Base-by-base conservation (phyloP, 1,139 yeast genomes). In the Diutina neorugosa region DNA sequence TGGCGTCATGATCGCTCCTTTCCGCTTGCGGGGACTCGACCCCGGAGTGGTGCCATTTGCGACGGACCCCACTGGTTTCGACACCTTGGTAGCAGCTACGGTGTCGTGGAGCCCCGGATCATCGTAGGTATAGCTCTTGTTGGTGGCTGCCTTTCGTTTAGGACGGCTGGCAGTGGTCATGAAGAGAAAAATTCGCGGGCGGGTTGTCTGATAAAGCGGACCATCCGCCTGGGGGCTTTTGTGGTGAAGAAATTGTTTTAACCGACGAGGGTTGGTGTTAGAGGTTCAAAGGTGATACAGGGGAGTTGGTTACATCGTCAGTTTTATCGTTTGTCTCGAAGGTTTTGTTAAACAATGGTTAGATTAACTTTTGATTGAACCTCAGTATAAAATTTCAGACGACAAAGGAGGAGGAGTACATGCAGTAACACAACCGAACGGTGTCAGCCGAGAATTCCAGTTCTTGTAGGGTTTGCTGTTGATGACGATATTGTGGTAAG, bases 81-180 rank as follows among this genome's bases (percentile, higher is more conserved):
- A 21, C 44, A 43, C 27, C 18, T 42, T 14, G 52, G 40, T 7
- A 5, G 52, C n/a, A 23, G 51, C 19, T 21, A 50, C 20, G 37
- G 46, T 11, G 40, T 21, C 41, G 23, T 12, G 5, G 66, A 70
- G 31, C 69, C 74, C 53, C 67, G 62, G 56, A n/a, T 66, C 58
- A 44, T 70, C 73, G 52, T 73, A 76, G 23, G 68, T 55, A 2
- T 75, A 75, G 11, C 74, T 66, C 62, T 71, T 74, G 60, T 72
- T 73, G 51, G 65, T 67, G 23, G 80, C 66, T 23, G 79, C 78
- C 61, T 73, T 73, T 52, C 80, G 64, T 58, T 68, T 71, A 34
- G 80, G 80, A 56, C 80, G 63, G 16, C 58, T 53, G 57, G 56
- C 56, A 12, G 31, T 27, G 52, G 46, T 19, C 48, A 44, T 44